A percentile compares a stretch with the other conserved stretches of the same genome.
These are phyloP conservation scores for Arthrinium phaeospermum DNA, from an alignment of 2,329 filamentous ascomycete genomes.

Conservation along the genomic window DNA sequence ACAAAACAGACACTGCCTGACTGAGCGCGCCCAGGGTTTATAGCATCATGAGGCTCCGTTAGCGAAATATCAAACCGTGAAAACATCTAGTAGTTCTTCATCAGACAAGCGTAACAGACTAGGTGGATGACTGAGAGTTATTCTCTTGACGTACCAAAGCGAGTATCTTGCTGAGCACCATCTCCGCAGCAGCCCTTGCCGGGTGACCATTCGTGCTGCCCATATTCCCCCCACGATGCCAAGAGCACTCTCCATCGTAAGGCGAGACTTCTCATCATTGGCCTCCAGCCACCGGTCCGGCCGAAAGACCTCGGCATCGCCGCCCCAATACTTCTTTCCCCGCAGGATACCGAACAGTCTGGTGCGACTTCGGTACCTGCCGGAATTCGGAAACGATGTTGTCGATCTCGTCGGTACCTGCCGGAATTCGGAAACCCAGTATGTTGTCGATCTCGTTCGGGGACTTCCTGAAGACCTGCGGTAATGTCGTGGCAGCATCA, in stretches of 20 bases:
- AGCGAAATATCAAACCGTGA: slow-evolving; percentile 31
- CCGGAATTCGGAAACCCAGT: slow-evolving; percentile 45
- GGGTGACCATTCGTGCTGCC: slow-evolving; percentile 43
- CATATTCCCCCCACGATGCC: slow-evolving; percentile 29
- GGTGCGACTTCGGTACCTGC: slow-evolving; percentile 46
- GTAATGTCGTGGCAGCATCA: slow-evolving; percentile 34
- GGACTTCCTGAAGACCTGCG: slow-evolving; percentile 36
- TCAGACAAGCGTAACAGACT: background rate
- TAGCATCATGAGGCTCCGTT: slow-evolving; percentile 24
- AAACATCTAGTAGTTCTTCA: background rate
- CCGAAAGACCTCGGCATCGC: slow-evolving; percentile 41
- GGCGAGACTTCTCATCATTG: slow-evolving; percentile 31
- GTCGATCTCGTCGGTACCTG: slow-evolving; percentile 42
- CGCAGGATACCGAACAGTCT: slow-evolving; percentile 45
- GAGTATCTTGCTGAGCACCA: slow-evolving; percentile 49
- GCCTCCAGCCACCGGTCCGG: slow-evolving; percentile 51
- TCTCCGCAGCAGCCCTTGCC: slow-evolving; percentile 46
- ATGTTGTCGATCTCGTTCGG: slow-evolving; percentile 36
- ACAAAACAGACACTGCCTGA: background rate
- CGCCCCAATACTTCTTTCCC: slow-evolving; percentile 41
- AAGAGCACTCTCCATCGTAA: slow-evolving; percentile 41
- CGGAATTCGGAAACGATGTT: slow-evolving; percentile 40
- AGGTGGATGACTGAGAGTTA: no score
- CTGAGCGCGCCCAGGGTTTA: background rate
- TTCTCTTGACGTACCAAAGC: slow-evolving; percentile 41